Conservation (phyloP, 1,284 basidiomycete genomes). For the Sanghuangporus weigelae region DNA sequence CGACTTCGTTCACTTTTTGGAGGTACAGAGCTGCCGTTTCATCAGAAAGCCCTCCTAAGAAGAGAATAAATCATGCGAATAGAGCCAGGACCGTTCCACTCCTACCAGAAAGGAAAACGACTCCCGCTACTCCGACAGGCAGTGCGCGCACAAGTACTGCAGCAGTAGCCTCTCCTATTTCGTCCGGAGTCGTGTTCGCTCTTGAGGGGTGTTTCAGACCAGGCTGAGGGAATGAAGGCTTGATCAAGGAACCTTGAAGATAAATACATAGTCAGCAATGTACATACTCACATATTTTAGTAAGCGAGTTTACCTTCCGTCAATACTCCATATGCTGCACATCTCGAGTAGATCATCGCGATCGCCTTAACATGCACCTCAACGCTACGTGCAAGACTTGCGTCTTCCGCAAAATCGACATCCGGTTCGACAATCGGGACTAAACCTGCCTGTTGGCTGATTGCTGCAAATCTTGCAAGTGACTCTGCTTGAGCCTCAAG, state of each 20-base stretch:
- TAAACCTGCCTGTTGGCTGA: slow-evolving; percentile 44
- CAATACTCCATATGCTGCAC: slow-evolving; percentile 41
- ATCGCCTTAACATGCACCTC: slow-evolving; percentile 44
- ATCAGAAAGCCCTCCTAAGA: slow-evolving; percentile 22
- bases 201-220: slow-evolving; percentile 39
- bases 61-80: not conserved
- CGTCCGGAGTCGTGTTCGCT: slow-evolving; percentile 32
- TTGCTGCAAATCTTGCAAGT: slow-evolving; percentile 39
- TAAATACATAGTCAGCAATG: not conserved
- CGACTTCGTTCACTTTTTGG: slow-evolving; percentile 20
- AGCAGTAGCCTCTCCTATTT: slow-evolving; percentile 43
- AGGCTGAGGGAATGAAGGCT: slow-evolving; percentile 48
- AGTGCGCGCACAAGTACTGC: slow-evolving; percentile 42
- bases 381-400: slow-evolving; percentile 39
- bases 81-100: not conserved
- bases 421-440: slow-evolving; percentile 52
- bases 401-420: slow-evolving; percentile 45
- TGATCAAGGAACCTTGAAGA: slow-evolving; percentile 39
- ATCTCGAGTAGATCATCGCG: slow-evolving; percentile 39
- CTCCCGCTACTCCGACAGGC: slow-evolving; percentile 42
- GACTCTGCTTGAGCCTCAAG: slow-evolving; percentile 42
- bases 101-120: slow-evolving; percentile 46
- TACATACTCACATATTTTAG: not conserved
- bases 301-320: slow-evolving; percentile 37
- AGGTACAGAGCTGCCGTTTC: slow-evolving; percentile 19